phyloP scores from a whole-genome alignment of 2,329 filamentous ascomycete genomes.

The Albophoma yamanashiensis region DNA sequence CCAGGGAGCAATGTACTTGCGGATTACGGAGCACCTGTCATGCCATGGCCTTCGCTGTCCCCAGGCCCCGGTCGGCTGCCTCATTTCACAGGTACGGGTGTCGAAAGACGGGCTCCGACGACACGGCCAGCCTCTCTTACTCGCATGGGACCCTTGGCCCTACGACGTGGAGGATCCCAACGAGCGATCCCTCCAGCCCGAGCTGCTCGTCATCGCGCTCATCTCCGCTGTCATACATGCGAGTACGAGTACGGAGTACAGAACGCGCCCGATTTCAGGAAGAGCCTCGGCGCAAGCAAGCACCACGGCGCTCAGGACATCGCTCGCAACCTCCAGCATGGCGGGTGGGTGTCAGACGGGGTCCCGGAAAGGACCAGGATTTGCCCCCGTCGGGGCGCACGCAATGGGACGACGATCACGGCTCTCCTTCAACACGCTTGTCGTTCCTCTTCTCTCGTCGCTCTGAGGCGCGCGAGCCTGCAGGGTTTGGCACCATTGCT shows the following conservation, averaged over 20 bases:
- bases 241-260: not conserved
- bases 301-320: not conserved
- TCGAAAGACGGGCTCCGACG: no score
- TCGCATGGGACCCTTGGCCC: not conserved
- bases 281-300: not conserved
- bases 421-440: not conserved
- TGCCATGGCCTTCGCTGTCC: not conserved
- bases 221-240: constrained; percentile 2
- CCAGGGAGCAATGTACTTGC: not conserved
- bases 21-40: constrained; percentile 1
- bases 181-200: not conserved
- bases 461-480: not conserved
- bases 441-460: not conserved
- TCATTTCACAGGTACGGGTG: not conserved
- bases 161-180: not conserved
- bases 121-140: not conserved
- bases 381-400: not conserved
- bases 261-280: not conserved
- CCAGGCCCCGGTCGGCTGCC: not conserved
- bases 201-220: constrained; percentile 2
- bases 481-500: constrained; percentile 4
- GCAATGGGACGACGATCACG: not conserved
- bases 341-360: not conserved
- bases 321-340: not conserved
- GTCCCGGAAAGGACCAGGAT: not conserved